These are phyloP conservation scores for Pichia sp. DNA, from an alignment of 1,139 yeast species.

Conservation along the genomic window DNA sequence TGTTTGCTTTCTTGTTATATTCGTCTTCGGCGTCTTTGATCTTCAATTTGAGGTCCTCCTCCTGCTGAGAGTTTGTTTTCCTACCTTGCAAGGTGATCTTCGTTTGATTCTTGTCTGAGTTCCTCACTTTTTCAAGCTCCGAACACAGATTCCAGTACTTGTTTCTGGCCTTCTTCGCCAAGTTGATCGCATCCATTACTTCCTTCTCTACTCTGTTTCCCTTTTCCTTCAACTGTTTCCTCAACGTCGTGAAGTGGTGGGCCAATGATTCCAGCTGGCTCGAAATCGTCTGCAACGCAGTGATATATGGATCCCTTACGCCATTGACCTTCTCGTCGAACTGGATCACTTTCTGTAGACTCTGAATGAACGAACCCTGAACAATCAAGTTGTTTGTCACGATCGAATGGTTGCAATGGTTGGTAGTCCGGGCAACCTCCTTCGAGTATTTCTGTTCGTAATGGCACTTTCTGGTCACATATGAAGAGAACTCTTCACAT, in stretches of 20 bases:
- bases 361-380: slow-evolving; percentile 64
- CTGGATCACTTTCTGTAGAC: slow-evolving; percentile 64
- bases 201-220: slow-evolving; percentile 79
- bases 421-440: slow-evolving; percentile 65
- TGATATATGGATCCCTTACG: slow-evolving; percentile 73
- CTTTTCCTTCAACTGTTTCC: slow-evolving; percentile 78
- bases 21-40: slow-evolving; percentile 83
- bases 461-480: slow-evolving; percentile 70
- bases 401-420: slow-evolving; percentile 41
- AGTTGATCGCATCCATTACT: slow-evolving; percentile 70
- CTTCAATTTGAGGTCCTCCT: slow-evolving; percentile 79
- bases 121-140: slow-evolving; percentile 77
- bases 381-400: slow-evolving; percentile 43
- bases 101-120: slow-evolving; percentile 75
- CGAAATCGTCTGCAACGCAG: slow-evolving; percentile 76
- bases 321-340: slow-evolving; percentile 67
- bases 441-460: slow-evolving; percentile 76
- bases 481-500: slow-evolving; percentile 80
- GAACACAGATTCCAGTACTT: slow-evolving; percentile 78
- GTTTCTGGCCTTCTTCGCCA: slow-evolving; percentile 84
- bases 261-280: slow-evolving; percentile 78
- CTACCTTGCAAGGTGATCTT: slow-evolving; percentile 73
- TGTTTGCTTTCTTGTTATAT: slow-evolving; percentile 69
- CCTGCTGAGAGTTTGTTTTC: slow-evolving; percentile 81
- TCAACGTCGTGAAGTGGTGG: slow-evolving; percentile 59